Conservation (phyloP, 192 early-diverging fungal genomes). For the Chytriomyces sp. region DNA sequence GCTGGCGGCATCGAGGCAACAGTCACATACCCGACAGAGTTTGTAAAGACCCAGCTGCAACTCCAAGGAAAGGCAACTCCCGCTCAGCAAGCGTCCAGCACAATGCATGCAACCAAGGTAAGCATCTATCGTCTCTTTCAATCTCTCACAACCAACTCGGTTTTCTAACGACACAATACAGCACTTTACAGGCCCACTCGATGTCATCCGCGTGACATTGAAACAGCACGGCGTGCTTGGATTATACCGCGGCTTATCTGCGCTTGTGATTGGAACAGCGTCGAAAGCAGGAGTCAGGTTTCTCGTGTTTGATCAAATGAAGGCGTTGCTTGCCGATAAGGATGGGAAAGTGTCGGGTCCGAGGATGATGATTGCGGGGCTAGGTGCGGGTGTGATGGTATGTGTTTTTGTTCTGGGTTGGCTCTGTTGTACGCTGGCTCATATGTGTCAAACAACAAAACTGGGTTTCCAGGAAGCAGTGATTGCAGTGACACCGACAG, state of each 20-base stretch:
- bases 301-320: conserved; percentile 87
- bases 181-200: conserved; percentile 78
- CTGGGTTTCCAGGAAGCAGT: conserved; percentile 65
- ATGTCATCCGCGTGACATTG: conserved; percentile 77
- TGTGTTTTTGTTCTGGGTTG: neutral
- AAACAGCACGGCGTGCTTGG: conserved; percentile 72
- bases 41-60: conserved; percentile 95
- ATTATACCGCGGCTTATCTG: conserved; percentile 86
- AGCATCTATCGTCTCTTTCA: neutral
- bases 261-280: conserved; percentile 90
- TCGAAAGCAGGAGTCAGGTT: conserved; percentile 93
- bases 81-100: conserved; percentile 1
- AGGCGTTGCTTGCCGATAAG: conserved; percentile 69
- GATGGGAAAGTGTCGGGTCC: conserved; percentile 72
- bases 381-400: conserved; percentile 12
- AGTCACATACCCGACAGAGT: conserved; percentile 94
- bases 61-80: conserved; percentile 63
- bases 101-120: conserved; percentile 2
- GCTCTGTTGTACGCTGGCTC: no score
- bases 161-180: conserved; percentile 2
- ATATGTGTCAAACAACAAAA: conserved; percentile 57
- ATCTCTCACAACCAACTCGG: neutral
- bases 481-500: conserved; percentile 85
- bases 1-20: conserved; percentile 91
- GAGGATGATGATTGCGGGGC: conserved; percentile 55